Base-by-base conservation (phyloP, 345 rosid genomes). In the Erodium maritimum region DNA sequence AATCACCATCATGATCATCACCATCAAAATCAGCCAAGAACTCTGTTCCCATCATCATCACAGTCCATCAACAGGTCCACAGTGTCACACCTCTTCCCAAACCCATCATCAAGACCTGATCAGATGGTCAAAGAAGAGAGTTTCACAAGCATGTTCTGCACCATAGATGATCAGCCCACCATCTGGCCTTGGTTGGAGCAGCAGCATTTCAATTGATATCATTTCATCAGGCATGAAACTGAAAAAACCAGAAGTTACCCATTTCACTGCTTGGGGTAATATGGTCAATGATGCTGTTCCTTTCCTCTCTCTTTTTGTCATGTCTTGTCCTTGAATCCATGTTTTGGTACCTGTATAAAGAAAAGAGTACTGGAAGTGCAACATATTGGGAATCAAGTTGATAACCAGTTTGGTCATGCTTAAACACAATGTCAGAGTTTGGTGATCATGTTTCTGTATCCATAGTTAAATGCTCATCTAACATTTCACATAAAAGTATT, bases 131-230 rank as follows among this genome's bases (percentile, higher is more conserved):
- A 93, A 67, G 96, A 93, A 71, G 99, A 93, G 70, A 80, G 72
- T 68, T 78, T 93, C 20, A 84, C 80, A 73, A 90, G 75, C 80
- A 87, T 93, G 97, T 87, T 93, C 74, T 83, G 95, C 65, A 69
- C 71, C 63, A 87, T 93, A 5, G 99, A 93, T 19, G 99, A 93
- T 61, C 99, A 89, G 18, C 64, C 95, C 50, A 93, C 86, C 24
- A 76, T 86, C 69, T 91, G 98, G 98, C 98, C 98, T 55, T 91
- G 98, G 98, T 79, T 91, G 70, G 98, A 91, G 64, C 91, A 84
- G 23, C 88, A 81, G 50, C 84, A 81, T 61, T 91, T 82, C 79
- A 80, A 84, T 52, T 90, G n/a, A n/a, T n/a, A n/a, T n/a, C n/a
- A n/a, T n/a, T n/a, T n/a, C n/a, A n/a, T n/a, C n/a, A n/a, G n/a